Evolutionary conservation across 257 asterid genomes (phyloP), one percentile per base, ranked within the genome.

Genomic region (Voacanga thouarsii): DNA sequence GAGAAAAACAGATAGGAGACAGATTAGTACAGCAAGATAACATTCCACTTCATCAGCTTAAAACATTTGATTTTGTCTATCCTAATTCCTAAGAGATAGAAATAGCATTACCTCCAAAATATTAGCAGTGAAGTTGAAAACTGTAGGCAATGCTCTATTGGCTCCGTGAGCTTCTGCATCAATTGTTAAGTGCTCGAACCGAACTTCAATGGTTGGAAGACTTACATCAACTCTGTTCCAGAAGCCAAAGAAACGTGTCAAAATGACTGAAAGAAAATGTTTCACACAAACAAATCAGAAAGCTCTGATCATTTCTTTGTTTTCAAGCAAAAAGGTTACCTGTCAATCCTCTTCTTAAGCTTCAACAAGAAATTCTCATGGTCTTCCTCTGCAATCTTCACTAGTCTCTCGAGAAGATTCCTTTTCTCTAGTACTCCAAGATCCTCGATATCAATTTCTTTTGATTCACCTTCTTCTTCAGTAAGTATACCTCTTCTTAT

Each of bases 321-420:
- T 26, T 61, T 61, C 21, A 14, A 19, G 2, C 24, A 66, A n/a
- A 23, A 39, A 43, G 19, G 45, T 77, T 85, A 92, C 98, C 97
- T 88, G 44, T 90, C 91, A 55, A 89, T 89, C 23, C 98, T 85
- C 15, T 85, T 80, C 78, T 91, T 92, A 16, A 92, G 87, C 83
- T 87, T 90, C 28, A 86, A 80, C 91, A 94, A 84, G 81, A 92
- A 92, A 83, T 82, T 88, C 89, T 89, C 97, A 81, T 94, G 91
- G 63, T 89, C 98, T 82, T 94, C 97, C 80, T 94, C 98, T 1
- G 89, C 90, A 76, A 89, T 84, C 49, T 82, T 85, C 68, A 94
- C 24, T 41, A 92, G 84, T 74, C 98, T 90, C 72, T 94, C 97
- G 0, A 94, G 75, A 18, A 94, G 88, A 72, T 87, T 87, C 86